Evolutionary conservation across 164 flowering plant species (phyloP).

Genomic region (Buxus sempervirens): DNA sequence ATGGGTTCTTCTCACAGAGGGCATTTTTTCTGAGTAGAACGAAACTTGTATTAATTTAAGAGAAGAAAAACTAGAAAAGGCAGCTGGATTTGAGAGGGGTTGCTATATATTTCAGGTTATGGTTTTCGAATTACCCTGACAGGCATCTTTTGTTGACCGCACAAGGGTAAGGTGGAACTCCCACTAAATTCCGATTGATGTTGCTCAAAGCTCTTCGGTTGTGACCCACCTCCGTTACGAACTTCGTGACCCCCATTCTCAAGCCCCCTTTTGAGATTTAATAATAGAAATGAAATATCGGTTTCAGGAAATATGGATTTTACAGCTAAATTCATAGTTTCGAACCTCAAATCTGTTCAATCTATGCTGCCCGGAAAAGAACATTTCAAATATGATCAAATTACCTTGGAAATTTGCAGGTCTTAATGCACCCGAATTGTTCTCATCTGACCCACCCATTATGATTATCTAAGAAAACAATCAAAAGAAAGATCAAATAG

Average conservation of each 20-base stretch:
- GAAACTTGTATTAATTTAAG: background rate
- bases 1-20: slow-evolving; percentile 35
- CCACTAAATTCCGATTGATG: slow-evolving; percentile 50
- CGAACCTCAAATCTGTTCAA: background rate
- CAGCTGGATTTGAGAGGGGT: background rate
- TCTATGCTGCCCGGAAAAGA: background rate
- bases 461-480: slow-evolving; percentile 21
- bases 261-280: slow-evolving; percentile 21
- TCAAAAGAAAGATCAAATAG: slow-evolving; percentile 1
- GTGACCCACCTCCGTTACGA: slow-evolving; percentile 32
- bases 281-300: slow-evolving; percentile 2
- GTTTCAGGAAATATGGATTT: slow-evolving; percentile 8
- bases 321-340: background rate
- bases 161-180: slow-evolving; percentile 52
- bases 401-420: slow-evolving; percentile 40
- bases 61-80: background rate
- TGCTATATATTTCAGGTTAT: background rate
- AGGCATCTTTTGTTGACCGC: slow-evolving; percentile 52
- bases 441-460: slow-evolving; percentile 81
- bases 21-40: slow-evolving; percentile 35
- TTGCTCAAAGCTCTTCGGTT: slow-evolving; percentile 67
- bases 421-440: slow-evolving; percentile 45
- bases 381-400: background rate
- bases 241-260: slow-evolving; percentile 36
- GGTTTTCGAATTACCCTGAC: slow-evolving; percentile 38